phyloP scores from a whole-genome alignment of 2,329 filamentous ascomycete genomes.

The Apiospora marii region DNA sequence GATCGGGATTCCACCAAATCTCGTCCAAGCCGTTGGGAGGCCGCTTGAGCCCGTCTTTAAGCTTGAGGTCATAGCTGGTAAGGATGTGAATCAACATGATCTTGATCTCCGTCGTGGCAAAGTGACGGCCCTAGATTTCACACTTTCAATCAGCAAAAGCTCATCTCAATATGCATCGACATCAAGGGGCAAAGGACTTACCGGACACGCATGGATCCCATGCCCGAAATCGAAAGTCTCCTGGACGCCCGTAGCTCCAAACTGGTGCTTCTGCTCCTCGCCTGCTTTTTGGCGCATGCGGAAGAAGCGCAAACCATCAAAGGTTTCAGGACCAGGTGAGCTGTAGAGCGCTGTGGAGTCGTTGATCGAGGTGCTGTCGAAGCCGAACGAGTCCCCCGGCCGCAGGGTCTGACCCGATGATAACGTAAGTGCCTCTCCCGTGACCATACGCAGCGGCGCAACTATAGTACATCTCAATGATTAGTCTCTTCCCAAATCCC shows the following conservation, averaged over 20 bases:
- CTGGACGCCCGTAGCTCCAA: background rate
- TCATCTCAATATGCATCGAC: background rate
- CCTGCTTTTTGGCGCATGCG: constrained; percentile 9
- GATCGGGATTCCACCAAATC: background rate
- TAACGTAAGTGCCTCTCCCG: background rate
- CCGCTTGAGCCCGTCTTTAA: background rate
- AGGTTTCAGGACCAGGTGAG: background rate
- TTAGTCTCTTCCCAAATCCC: background rate
- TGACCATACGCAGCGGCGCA: constrained; percentile 7
- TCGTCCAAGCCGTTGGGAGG: background rate
- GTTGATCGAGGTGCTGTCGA: constrained; percentile 16
- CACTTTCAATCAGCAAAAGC: background rate
- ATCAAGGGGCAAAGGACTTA: background rate
- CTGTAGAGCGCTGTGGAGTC: background rate
- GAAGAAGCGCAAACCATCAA: constrained; percentile 3
- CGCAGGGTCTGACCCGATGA: constrained; percentile 1
- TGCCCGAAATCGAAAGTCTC: constrained; percentile 16
- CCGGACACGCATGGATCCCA: constrained; percentile 9
- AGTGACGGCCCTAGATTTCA: background rate
- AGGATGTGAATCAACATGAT: constrained; percentile 1
- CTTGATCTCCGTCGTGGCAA: background rate
- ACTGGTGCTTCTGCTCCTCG: constrained; percentile 5
- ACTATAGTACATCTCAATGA: background rate
- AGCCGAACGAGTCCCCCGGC: background rate
- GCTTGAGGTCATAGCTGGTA: background rate